Conservation (phyloP, 2,329 filamentous ascomycete genomes). For the Penicillium sp. region DNA sequence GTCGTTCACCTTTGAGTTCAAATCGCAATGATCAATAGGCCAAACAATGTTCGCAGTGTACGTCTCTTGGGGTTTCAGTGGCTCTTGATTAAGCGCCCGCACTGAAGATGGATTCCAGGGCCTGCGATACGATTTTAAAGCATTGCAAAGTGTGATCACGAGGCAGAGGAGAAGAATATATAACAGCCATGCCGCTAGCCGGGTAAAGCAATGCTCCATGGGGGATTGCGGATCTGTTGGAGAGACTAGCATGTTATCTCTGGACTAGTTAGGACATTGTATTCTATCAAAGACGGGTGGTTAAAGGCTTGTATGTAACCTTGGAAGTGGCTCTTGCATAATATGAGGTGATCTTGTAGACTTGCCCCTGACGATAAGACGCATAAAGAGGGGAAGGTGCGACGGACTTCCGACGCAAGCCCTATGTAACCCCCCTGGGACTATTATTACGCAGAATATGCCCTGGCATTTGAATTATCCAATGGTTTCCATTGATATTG, state of each 20-base stretch:
- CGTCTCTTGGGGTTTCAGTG: neutral
- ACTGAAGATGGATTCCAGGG: neutral
- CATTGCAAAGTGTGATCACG: neutral
- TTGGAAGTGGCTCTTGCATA: neutral
- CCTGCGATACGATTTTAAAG: neutral
- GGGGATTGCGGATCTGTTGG: neutral
- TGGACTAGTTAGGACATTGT: neutral
- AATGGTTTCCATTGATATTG: neutral
- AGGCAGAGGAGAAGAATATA: neutral
- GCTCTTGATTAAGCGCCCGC: neutral
- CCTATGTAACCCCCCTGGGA: neutral
- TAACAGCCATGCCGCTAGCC: neutral
- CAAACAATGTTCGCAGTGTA: neutral
- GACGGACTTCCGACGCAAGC: neutral
- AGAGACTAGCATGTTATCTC: neutral
- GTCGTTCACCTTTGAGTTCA: too few species aligned
- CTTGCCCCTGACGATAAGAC: neutral
- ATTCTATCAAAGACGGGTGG: neutral
- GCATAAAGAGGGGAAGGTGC: constrained; percentile 1
- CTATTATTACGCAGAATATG: neutral
- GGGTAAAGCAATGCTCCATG: neutral
- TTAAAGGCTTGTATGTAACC: neutral
- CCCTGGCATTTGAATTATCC: neutral
- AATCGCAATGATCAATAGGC: neutral
- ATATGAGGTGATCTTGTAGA: neutral